phyloP scores from a whole-genome alignment of 2,329 filamentous ascomycete species.

The Botryotinia calthae region DNA sequence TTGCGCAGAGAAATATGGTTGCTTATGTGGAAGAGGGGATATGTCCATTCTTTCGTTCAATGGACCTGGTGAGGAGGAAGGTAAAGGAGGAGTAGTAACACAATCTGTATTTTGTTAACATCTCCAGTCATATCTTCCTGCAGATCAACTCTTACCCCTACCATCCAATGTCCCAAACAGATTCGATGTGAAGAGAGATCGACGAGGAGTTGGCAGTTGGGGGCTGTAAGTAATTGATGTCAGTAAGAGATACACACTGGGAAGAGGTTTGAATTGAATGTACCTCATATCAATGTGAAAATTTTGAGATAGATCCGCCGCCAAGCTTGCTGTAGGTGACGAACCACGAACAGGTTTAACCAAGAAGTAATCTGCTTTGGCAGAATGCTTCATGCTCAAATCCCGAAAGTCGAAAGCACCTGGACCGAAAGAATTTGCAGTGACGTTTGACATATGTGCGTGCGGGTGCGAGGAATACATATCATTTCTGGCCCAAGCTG shows the following conservation, averaged over 20 bases:
- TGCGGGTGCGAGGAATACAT: constrained; percentile 52
- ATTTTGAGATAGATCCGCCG: constrained; percentile 93
- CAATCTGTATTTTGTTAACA: constrained; percentile 54
- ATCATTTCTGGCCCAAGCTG: constrained; percentile 57
- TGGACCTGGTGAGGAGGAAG: constrained; percentile 76
- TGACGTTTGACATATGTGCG: constrained; percentile 48
- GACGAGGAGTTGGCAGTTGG: constrained; percentile 75
- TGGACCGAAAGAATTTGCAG: constrained; percentile 53
- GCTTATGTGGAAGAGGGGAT: constrained; percentile 88
- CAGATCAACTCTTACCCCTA: constrained; percentile 47
- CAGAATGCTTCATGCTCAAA: constrained; percentile 67
- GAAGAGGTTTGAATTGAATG: constrained; percentile 30
- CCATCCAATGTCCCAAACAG: constrained; percentile 50
- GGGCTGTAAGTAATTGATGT: constrained; percentile 55
- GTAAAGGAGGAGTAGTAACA: constrained; percentile 80
- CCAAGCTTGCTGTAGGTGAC: constrained; percentile 86
- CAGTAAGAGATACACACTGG: constrained; percentile 7
- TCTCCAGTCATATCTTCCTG: constrained; percentile 38
- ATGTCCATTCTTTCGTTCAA: constrained; percentile 83
- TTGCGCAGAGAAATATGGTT: constrained; percentile 58
- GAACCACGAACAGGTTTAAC: constrained; percentile 76
- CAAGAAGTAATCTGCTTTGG: constrained; percentile 74
- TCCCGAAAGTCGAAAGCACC: constrained; percentile 75
- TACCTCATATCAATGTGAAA: constrained; percentile 96
- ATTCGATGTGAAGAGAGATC: constrained; percentile 77